Evolutionary conservation across 306 rosid genomes (phyloP).

Genomic region (Cucurbita argyrosperma): DNA sequence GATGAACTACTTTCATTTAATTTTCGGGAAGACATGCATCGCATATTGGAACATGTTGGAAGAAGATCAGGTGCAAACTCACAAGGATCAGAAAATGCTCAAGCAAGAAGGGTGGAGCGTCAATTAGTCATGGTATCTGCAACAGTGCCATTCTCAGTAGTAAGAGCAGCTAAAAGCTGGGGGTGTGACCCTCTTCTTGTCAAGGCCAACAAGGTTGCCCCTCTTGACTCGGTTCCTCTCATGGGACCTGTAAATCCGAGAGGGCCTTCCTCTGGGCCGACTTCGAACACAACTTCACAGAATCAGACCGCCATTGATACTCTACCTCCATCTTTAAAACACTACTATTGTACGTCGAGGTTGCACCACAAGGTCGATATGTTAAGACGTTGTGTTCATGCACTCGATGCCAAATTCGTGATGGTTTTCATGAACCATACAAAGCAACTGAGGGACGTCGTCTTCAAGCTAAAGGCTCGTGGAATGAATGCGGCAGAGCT

Average conservation of each 20-base stretch:
- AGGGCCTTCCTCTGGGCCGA: slow-evolving; percentile 11
- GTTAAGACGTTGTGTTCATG: slow-evolving; percentile 76
- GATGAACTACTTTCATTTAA: slow-evolving; percentile 80
- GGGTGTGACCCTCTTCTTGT: slow-evolving; percentile 65
- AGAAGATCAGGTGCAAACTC: slow-evolving; percentile 44
- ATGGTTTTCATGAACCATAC: slow-evolving; percentile 94
- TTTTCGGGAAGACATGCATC: slow-evolving; percentile 86
- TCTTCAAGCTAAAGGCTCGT: slow-evolving; percentile 84
- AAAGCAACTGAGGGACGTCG: slow-evolving; percentile 77
- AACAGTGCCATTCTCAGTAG: slow-evolving; percentile 79
- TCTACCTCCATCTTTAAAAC: slow-evolving; percentile 72
- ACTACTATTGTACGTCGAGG: slow-evolving; percentile 61
- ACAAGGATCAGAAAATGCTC: slow-evolving; percentile 19
- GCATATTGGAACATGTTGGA: slow-evolving; percentile 84
- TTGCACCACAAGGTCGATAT: slow-evolving; percentile 83
- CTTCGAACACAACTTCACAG: slow-evolving; percentile 17
- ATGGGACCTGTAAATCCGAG: slow-evolving; percentile 35
- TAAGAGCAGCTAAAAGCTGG: slow-evolving; percentile 90
- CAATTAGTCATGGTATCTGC: slow-evolving; percentile 80
- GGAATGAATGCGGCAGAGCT: slow-evolving; percentile 72
- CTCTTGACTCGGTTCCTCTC: slow-evolving; percentile 43
- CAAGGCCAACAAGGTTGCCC: slow-evolving; percentile 55
- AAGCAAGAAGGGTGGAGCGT: slow-evolving; percentile 35
- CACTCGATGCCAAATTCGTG: slow-evolving; percentile 71
- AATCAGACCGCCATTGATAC: slow-evolving; percentile 45